A percentile compares a stretch with the other conserved stretches of the same genome.
These are phyloP conservation scores for Cyberlindnera xishuangbannaensis DNA, from an alignment of 805 yeast genomes.

Conservation along the genomic window DNA sequence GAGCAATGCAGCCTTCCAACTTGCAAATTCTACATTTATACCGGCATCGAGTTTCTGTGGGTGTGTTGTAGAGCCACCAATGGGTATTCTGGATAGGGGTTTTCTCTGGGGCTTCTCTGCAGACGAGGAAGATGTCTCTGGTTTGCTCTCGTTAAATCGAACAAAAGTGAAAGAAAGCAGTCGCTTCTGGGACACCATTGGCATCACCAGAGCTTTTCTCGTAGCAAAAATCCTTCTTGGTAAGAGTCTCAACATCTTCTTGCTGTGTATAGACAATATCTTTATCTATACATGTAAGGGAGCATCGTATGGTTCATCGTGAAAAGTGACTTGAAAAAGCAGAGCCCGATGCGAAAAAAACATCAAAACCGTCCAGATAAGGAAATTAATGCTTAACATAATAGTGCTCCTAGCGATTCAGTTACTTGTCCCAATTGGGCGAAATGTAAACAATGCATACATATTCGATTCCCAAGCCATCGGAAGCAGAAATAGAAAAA, in stretches of 20 bases:
- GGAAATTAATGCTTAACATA: background rate
- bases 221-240: conserved; percentile 6
- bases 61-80: conserved; percentile 49
- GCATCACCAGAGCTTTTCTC: background rate
- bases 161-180: conserved; percentile 16
- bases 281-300: background rate
- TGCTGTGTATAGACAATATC: background rate
- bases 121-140: conserved; percentile 4
- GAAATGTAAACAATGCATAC: conserved; percentile 17
- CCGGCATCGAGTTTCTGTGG: conserved; percentile 30
- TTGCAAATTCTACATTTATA: conserved; percentile 60
- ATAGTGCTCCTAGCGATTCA: conserved; percentile 1
- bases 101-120: conserved; percentile 28
- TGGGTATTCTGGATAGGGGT: conserved; percentile 75
- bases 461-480: background rate
- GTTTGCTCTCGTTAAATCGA: conserved; percentile 14
- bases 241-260: conserved; percentile 10
- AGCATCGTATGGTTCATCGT: no score
- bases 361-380: conserved; percentile 1
- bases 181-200: conserved; percentile 1
- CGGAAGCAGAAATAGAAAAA: no score
- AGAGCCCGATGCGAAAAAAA: conserved; percentile 3
- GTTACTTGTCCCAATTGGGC: conserved; percentile 16
- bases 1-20: conserved; percentile 77
- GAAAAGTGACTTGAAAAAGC: no score